Evolutionary conservation across 768 basidiomycete genomes (phyloP).

Genomic region (Gymnopilus dilepis): DNA sequence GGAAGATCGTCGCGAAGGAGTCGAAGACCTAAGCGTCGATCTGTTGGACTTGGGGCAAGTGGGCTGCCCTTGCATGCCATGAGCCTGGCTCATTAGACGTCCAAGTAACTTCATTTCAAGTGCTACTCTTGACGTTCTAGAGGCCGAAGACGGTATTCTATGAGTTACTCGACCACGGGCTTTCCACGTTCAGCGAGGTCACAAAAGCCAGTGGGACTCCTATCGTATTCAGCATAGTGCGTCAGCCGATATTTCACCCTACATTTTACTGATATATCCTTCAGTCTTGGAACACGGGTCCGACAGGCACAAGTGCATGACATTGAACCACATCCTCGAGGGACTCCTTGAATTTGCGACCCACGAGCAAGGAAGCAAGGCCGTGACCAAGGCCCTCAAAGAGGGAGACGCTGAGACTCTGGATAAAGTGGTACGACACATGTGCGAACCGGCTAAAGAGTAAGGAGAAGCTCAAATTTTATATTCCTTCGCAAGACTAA

Average conservation of each 20-base stretch:
- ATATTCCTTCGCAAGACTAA: not conserved
- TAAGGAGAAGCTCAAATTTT: slow-evolving; percentile 35
- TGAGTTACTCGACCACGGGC: no score
- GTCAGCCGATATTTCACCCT: slow-evolving; percentile 28
- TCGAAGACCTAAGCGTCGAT: slow-evolving; percentile 65
- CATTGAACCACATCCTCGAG: slow-evolving; percentile 74
- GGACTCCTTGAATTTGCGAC: slow-evolving; percentile 81
- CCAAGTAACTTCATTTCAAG: slow-evolving; percentile 58
- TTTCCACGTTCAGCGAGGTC: no score
- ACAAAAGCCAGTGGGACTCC: slow-evolving; percentile 89
- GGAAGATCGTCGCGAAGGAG: slow-evolving; percentile 69
- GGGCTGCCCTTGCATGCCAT: slow-evolving; percentile 89
- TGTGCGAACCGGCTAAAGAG: slow-evolving; percentile 90
- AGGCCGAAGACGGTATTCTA: no score
- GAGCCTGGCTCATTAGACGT: slow-evolving; percentile 90
- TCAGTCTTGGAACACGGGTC: slow-evolving; percentile 87
- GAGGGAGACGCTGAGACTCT: slow-evolving; percentile 81
- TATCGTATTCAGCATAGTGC: slow-evolving; percentile 87
- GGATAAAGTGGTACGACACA: slow-evolving; percentile 73
- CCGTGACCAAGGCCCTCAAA: slow-evolving; percentile 84
- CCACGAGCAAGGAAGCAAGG: slow-evolving; percentile 88
- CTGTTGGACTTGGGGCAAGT: slow-evolving; percentile 86
- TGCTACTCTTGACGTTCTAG: no score
- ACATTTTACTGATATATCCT: not conserved
- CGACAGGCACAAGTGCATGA: slow-evolving; percentile 71